Base-by-base conservation (phyloP, 352 stramenopile species). In the Pythium vanterpoolii region DNA sequence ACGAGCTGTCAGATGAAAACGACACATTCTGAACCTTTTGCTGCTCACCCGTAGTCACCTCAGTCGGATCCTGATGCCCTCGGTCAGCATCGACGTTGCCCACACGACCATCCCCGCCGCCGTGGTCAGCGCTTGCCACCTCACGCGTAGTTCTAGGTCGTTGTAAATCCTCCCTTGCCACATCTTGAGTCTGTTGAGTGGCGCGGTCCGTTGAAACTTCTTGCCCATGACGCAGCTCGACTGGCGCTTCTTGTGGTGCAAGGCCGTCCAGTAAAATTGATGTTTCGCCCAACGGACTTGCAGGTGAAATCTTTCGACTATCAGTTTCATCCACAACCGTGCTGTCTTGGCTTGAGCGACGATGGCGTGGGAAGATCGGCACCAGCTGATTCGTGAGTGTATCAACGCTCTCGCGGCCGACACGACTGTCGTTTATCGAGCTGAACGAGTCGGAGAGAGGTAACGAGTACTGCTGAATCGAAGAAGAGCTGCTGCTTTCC, bases 301-400 rank as follows among this genome's bases (percentile, higher is more conserved):
- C 4, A 23, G 27, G 5, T 34, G 31, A 45, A 7, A 30, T 4
- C n/a, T 19, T 8, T 13, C 7, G 14, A 38, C 6, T 7, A 24
- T 26, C 24, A 18, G 30, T 4, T 18, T 53, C n/a, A 24, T 16
- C 28, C 19, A 11, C 27, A 40, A 4, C n/a, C 24, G 14, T n/a
- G 33, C 43, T 48, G 13, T 27, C n/a, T 40, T 53, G 23, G n/a
- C 31, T 53, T 11, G 21, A 23, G n/a, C 24, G n/a, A 16, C 18
- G 61, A n/a, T 34, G 27, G 30, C 27, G 28, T 24, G 69, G 66
- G 47, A 91, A 91, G 50, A 91, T 82, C 7, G 81, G 79, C 0
- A 91, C 65, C 28, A 91, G 44, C 19, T 79, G 64, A 52, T 88
- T 84, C 28, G 87, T 65, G 9, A 90, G 76, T 34, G 69, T 76